Evolutionary conservation across 305 asterid genomes (phyloP), one percentile per base, ranked within the genome.

Genomic region (Fraxinus angustifolia): DNA sequence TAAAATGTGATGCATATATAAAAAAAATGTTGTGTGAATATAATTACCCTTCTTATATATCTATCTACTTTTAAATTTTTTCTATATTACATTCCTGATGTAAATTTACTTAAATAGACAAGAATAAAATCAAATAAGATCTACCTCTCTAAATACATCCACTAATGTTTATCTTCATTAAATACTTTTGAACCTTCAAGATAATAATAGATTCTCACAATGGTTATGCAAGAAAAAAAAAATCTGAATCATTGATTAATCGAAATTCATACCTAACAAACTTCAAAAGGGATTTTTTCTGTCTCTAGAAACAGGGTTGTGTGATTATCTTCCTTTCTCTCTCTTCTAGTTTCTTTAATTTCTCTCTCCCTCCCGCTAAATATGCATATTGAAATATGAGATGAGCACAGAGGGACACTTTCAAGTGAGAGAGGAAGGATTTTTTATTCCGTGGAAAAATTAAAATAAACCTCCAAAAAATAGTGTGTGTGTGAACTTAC

Each of bases 371-470:
- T 10, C 50, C 3, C 50, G 2, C 53, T 40, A 76, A 73, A 80
- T 80, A 56, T 83, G 81, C 81, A 88, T 87, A 85, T 89, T 82
- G 72, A 82, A 86, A 91, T 93, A 90, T 91, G 97, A 92, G 93
- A 87, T 85, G 89, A 93, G 91, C 97, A 84, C 95, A 97, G 97
- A 84, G 89, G 84, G 87, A 86, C 94, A 84, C 93, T 88, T 88
- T 90, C 85, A 85, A 79, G 31, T 8, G 45, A 38, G 53, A 50
- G 76, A 72, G 42, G 72, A 82, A 28, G 80, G 65, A 8, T 38
- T 21, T 62, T 60, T 62, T 62, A 62, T n/a, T 21, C 23, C 68
- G 19, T 2, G 70, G 53, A 86, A 81, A 70, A 17, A 36, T 11
- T 45, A 45, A 45, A 45, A 45, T 12, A 45, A 17, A 11, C 53